Evolutionary conservation across 768 basidiomycete genomes (phyloP).

Genomic region (Lentinula aciculospora): DNA sequence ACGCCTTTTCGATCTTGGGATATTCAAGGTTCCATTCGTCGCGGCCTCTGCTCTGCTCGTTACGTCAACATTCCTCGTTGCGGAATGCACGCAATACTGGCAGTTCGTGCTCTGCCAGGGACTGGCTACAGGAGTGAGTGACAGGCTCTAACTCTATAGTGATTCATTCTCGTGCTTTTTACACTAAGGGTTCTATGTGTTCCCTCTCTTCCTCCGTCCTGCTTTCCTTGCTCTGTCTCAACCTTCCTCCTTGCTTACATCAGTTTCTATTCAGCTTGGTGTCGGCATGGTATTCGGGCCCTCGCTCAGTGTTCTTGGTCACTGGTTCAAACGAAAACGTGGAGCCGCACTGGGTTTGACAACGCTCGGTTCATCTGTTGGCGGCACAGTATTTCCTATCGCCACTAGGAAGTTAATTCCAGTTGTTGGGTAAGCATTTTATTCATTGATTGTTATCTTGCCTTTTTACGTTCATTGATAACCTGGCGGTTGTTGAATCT

Average conservation of each 20-base stretch:
- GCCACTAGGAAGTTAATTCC: slow-evolving; percentile 46
- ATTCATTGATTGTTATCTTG: not conserved
- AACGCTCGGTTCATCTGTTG: slow-evolving; percentile 52
- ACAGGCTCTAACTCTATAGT: too few relatives aligned
- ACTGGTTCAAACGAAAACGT: slow-evolving; percentile 59
- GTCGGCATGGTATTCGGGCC: slow-evolving; percentile 48
- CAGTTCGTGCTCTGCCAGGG: slow-evolving; percentile 53
- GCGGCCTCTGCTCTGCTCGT: slow-evolving; percentile 30
- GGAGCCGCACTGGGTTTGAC: slow-evolving; percentile 49
- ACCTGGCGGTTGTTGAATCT: not conserved
- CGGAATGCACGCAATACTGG: slow-evolving; percentile 50
- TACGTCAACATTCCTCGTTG: slow-evolving; percentile 36
- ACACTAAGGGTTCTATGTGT: too few relatives aligned
- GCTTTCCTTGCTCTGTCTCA: not conserved
- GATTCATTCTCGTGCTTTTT: not conserved
- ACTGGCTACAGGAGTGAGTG: slow-evolving; percentile 39
- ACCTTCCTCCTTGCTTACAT: not conserved
- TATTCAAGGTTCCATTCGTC: slow-evolving; percentile 34
- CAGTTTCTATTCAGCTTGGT: slow-evolving; percentile 20
- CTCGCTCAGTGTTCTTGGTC: slow-evolving; percentile 44
- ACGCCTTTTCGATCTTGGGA: slow-evolving; percentile 47
- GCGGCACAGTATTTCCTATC: slow-evolving; percentile 61
- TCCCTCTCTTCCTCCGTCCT: not conserved
- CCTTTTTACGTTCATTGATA: not conserved
- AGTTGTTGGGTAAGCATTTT: slow-evolving; percentile 41